Evolutionary conservation across 2,329 filamentous ascomycete species (phyloP), one percentile per base, ranked within the genome.

Genomic region (Colletotrichum sp.): DNA sequence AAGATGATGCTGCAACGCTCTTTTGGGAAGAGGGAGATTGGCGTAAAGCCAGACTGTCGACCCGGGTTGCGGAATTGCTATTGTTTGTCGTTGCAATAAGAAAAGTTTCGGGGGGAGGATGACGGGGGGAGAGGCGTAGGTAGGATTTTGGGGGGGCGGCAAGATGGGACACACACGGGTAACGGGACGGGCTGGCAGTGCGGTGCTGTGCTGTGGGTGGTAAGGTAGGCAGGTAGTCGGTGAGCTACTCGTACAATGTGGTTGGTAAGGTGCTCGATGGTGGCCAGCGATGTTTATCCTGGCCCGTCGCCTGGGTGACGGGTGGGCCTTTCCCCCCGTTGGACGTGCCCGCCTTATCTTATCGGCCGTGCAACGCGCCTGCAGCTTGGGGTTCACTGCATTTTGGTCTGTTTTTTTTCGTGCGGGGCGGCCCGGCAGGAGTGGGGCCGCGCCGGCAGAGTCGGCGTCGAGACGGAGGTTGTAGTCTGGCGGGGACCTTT

Each of bases 221-320:
- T 71, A n/a, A 44, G 39, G 39, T 18, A 44, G 39, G 39, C 10
- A 44, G 39, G 39, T 48, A 48, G 72, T 75, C 72, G 72, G 72
- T 75, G 72, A 75, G 68, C 72, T 72, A 34, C 55, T 62, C 26
- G 34, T 22, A n/a, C 34, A 26, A 68, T 68, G 68, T 60, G 68
- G 71, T 68, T 72, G 59, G 66, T 64, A 64, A 32, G 28, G 13
- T 60, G 63, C 59, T 71, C 22, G 36, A 32, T 30, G 59, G 68
- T 32, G 55, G 57, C 34, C 26, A 62, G 44, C 62, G 68, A 67
- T 75, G 73, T 75, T 75, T 75, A 75, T 63, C 52, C 69, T 68
- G 64, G 73, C 69, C 26, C 24, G 73, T 75, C 55, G 73, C 72
- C 73, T 59, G 44, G 69, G 64, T n/a, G 73, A 75, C 73, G 18